phyloP scores from a whole-genome alignment of 1,284 basidiomycete genomes.

The Vanrija sp. region DNA sequence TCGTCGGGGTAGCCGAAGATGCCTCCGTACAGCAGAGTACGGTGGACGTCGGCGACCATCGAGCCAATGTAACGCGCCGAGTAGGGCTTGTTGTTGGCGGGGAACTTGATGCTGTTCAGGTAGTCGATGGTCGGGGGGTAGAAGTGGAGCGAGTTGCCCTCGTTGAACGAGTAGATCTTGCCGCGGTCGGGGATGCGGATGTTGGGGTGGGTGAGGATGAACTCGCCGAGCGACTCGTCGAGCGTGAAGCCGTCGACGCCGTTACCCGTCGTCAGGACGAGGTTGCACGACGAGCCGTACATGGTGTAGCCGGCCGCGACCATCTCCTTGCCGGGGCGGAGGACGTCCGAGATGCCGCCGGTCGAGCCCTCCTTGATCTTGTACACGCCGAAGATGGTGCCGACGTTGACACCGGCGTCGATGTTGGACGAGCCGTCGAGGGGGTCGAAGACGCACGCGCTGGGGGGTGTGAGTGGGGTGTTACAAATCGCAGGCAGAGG shows the following conservation, averaged over 20 bases:
- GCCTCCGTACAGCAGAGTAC: constrained; percentile 94
- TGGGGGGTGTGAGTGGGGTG: constrained; percentile 14
- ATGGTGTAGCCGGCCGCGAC: constrained; percentile 96
- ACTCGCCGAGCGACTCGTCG: constrained; percentile 92
- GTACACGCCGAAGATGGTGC: constrained; percentile 99
- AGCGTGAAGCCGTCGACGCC: constrained; percentile 99
- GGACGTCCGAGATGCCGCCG: constrained; percentile 78
- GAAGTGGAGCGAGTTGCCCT: constrained; percentile 96
- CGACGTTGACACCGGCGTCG: constrained; percentile 99
- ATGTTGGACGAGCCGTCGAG: constrained; percentile 98
- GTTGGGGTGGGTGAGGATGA: constrained; percentile 97
- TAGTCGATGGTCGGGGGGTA: constrained; percentile 79
- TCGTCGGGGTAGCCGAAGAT: constrained; percentile 99
- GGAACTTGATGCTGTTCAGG: constrained; percentile 93
- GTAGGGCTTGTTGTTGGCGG: constrained; percentile 68
- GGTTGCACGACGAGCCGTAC: constrained; percentile 98
- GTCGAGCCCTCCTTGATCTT: constrained; percentile 69
- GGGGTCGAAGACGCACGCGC: constrained; percentile 96
- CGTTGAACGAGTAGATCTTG: constrained; percentile 99
- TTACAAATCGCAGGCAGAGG: background rate
- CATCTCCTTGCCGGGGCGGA: constrained; percentile 94
- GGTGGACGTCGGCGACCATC: constrained; percentile 79
- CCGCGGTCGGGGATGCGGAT: constrained; percentile 90
- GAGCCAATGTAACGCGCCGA: constrained; percentile 96
- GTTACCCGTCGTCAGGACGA: constrained; percentile 90